phyloP scores from a whole-genome alignment of 2,329 filamentous ascomycete genomes.

The Pyrenophora graminea region DNA sequence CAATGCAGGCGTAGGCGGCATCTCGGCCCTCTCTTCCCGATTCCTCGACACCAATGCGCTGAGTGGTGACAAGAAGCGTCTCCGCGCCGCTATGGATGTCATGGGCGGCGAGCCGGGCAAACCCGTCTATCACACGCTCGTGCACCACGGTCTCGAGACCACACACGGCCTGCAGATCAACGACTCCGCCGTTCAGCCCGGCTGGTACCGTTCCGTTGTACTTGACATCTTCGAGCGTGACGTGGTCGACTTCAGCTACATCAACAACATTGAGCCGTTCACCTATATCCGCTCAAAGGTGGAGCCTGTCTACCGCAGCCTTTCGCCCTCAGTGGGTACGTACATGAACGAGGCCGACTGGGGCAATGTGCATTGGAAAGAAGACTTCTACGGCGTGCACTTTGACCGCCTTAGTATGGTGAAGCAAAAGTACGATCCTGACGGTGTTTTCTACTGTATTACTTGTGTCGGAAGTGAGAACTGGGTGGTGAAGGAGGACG shows the following conservation, averaged over 20 bases:
- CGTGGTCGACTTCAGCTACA: too few species aligned
- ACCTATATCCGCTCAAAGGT: too few species aligned
- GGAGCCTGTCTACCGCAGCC: too few species aligned
- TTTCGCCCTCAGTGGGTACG: not conserved
- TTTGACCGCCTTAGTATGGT: not conserved
- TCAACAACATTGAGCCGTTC: too few species aligned
- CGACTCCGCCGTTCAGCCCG: conserved; percentile 3
- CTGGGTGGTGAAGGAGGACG: not conserved
- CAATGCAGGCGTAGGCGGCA: conserved; percentile 1
- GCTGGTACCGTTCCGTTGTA: not conserved
- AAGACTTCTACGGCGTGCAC: not conserved
- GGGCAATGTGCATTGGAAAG: not conserved
- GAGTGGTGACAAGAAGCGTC: too few species aligned
- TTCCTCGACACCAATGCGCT: too few species aligned
- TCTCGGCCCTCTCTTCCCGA: not conserved
- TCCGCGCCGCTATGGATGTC: too few species aligned
- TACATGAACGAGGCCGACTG: conserved; percentile 5
- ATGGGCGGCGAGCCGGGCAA: not conserved
- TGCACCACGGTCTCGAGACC: conserved; percentile 4
- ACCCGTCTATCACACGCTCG: conserved; percentile 3
- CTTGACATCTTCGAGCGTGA: too few species aligned
- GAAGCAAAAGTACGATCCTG: conserved; percentile 1
- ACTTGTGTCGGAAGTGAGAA: not conserved
- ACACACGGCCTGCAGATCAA: conserved; percentile 3
- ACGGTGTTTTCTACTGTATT: not conserved